Evolutionary conservation across 75 land plant genomes (phyloP).

Genomic region (Gnetum montanum): DNA sequence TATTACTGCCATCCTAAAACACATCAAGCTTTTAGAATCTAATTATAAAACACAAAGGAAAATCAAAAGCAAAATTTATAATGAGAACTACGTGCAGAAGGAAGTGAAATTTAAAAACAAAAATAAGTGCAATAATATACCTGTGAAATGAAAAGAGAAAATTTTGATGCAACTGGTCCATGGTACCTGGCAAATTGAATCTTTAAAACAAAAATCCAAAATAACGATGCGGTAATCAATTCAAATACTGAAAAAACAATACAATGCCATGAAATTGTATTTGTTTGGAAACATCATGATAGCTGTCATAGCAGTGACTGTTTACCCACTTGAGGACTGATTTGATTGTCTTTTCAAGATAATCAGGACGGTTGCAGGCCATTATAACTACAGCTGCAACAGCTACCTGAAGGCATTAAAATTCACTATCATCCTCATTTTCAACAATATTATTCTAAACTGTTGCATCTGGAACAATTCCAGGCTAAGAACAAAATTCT

Average conservation of each 20-base stretch:
- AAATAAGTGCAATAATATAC: conserved; percentile 34
- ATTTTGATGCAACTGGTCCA: conserved; percentile 58
- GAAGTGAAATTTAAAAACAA: no score
- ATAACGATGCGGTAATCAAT: no score
- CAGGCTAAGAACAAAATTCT: neutral
- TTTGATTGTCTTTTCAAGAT: conserved; percentile 77
- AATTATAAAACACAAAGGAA: conserved; percentile 2
- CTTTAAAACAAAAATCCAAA: neutral
- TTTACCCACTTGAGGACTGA: conserved; percentile 76
- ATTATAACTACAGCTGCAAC: conserved; percentile 94
- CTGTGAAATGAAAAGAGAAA: conserved; percentile 92
- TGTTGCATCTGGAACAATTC: neutral
- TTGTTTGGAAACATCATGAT: no score
- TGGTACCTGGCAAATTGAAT: conserved; percentile 48
- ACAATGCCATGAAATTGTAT: no score
- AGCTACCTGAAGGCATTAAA: conserved; percentile 32
- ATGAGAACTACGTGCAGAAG: no score
- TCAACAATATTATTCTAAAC: neutral
- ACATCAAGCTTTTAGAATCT: neutral
- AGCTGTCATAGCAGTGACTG: no score
- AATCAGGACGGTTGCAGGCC: conserved; percentile 99
- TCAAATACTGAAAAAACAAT: no score
- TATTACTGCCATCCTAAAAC: conserved; percentile 74
- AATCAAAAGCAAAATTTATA: no score
- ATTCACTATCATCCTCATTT: neutral